phyloP scores from a whole-genome alignment of 306 rosid species.

The Gleditsia sinensis region DNA sequence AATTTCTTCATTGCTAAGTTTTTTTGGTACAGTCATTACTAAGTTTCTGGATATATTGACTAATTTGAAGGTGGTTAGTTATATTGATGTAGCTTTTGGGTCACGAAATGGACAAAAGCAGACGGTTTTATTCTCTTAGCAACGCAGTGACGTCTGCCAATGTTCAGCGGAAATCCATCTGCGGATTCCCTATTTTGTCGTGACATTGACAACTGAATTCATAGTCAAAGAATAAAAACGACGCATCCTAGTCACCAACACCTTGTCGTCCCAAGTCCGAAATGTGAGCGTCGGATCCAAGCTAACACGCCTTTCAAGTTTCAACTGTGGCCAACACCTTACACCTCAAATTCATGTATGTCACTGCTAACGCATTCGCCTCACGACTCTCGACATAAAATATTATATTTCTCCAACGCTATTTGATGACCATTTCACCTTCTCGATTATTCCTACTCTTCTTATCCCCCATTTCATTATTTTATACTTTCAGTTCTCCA shows the following conservation, averaged over 20 bases:
- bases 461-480: neutral
- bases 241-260: neutral
- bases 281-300: neutral
- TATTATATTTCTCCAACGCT: neutral
- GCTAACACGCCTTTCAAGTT: neutral
- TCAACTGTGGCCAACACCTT: too few species aligned
- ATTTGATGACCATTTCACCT: slow-evolving; percentile 29
- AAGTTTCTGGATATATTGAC: neutral
- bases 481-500: neutral
- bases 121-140: neutral
- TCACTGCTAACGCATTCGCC: slow-evolving; percentile 30
- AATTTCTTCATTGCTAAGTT: neutral
- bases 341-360: too few species aligned
- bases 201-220: neutral
- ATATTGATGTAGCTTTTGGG: neutral
- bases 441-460: slow-evolving; percentile 7
- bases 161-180: neutral
- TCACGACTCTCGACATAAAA: neutral
- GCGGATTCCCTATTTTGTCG: neutral
- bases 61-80: neutral
- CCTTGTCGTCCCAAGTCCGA: neutral
- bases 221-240: neutral
- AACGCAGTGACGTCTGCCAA: slow-evolving; percentile 13
- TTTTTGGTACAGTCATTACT: neutral
- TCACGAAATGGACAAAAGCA: neutral